Percentiles rank a stretch among this genome's conserved stretches.
Conservation (phyloP, 2,329 filamentous ascomycete species). For the Ascochyta clinopodiicola region DNA sequence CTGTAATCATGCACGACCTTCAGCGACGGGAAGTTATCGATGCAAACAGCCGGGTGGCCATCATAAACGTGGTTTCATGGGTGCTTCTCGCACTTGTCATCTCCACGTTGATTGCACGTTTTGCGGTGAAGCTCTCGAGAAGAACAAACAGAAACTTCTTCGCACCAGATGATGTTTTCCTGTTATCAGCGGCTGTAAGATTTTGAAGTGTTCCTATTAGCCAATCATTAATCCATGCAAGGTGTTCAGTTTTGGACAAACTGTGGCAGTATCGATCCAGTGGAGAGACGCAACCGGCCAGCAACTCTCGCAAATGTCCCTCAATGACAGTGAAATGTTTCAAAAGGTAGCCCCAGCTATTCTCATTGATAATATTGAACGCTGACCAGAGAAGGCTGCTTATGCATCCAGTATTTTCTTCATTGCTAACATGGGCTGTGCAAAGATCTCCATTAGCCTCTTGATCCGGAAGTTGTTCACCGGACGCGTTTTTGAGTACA, state of each 20-base stretch:
- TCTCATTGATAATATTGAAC: rapidly evolving
- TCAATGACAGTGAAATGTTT: conserved; percentile 19
- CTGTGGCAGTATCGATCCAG: conserved; percentile 33
- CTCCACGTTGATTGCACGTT: conserved; percentile 30
- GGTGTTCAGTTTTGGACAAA: conserved; percentile 40
- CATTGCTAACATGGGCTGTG: conserved; percentile 40
- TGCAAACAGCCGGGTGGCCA: conserved; percentile 21
- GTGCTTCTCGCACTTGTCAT: conserved; percentile 31
- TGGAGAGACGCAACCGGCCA: conserved; percentile 30
- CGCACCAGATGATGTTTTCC: conserved; percentile 33
- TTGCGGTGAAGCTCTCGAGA: conserved; percentile 35
- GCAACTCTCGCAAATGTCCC: conserved; percentile 2
- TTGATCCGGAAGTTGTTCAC: conserved; percentile 31
- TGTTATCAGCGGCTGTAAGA: conserved; percentile 35
- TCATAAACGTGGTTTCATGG: conserved; percentile 38
- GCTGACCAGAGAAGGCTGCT: conserved; percentile 29
- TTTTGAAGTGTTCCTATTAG: neutral
- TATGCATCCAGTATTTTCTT: conserved; percentile 36
- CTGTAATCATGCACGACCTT: conserved; percentile 13
- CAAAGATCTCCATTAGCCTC: conserved; percentile 34
- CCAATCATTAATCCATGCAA: neutral
- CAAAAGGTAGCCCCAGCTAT: conserved; percentile 25
- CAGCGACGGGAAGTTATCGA: conserved; percentile 19
- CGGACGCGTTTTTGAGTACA: conserved; percentile 24
- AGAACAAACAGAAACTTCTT: conserved; percentile 24